phyloP scores from a whole-genome alignment of 176 grass and related monocot genomes.

The Rhipidocladum racemiflorum region DNA sequence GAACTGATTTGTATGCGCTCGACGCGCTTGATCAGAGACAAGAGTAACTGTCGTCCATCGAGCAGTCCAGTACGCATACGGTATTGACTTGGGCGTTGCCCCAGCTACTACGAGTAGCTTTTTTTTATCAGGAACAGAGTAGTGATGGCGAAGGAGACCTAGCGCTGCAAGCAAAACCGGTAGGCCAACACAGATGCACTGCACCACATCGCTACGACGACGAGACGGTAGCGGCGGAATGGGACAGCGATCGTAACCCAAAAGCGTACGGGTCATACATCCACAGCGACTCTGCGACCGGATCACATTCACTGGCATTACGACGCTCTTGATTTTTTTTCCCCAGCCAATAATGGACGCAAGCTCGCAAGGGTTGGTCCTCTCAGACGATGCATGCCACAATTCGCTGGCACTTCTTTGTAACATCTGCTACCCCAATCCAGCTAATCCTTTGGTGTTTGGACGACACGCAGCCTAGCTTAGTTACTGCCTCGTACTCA shows the following conservation, averaged over 20 bases:
- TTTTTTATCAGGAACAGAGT: conserved; percentile 16
- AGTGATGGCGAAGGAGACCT: conserved; percentile 21
- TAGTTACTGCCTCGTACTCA: too few relatives aligned
- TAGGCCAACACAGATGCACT: background rate
- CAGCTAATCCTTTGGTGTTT: background rate
- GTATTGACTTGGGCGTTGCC: conserved; percentile 5
- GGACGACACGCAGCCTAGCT: too few relatives aligned
- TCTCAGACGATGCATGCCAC: background rate
- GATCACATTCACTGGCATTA: background rate
- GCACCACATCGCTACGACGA: background rate
- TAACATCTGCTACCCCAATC: too few relatives aligned
- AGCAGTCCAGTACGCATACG: conserved; percentile 30
- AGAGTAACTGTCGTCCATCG: background rate
- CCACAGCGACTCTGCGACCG: background rate
- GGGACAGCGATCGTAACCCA: background rate
- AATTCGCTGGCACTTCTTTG: background rate
- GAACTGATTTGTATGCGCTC: background rate
- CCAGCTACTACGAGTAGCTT: background rate
- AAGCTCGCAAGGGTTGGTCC: background rate
- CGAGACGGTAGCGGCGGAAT: background rate
- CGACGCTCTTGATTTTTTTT: background rate
- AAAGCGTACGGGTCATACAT: conserved; percentile 2
- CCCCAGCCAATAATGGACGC: background rate
- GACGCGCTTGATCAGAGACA: background rate
- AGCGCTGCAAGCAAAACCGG: conserved; percentile 29